Evolutionary conservation across 768 basidiomycete genomes (phyloP).

Genomic region (Calocybe gangraenosa): DNA sequence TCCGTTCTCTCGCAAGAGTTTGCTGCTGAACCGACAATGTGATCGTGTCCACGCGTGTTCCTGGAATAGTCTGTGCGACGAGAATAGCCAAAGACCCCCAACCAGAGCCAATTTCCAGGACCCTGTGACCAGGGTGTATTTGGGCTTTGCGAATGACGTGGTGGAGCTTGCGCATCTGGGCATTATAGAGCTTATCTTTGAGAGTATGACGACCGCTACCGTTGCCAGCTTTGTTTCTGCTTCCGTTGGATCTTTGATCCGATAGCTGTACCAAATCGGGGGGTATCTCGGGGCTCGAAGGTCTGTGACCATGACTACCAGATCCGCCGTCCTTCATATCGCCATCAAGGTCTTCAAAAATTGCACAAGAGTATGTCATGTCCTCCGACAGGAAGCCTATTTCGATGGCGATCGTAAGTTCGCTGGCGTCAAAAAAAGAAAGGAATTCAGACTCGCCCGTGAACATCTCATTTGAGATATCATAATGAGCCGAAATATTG

Average conservation of each 20-base stretch:
- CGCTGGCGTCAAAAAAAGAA: background rate
- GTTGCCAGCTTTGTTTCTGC: background rate
- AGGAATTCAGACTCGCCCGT: constrained; percentile 32
- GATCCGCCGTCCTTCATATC: constrained; percentile 43
- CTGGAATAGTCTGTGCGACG: constrained; percentile 49
- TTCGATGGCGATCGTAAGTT: constrained; percentile 1
- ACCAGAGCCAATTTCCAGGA: constrained; percentile 75
- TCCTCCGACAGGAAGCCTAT: constrained; percentile 58
- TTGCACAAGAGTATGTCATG: constrained; percentile 77
- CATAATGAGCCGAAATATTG: constrained; percentile 76
- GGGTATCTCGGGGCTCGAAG: constrained; percentile 14
- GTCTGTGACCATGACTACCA: constrained; percentile 31
- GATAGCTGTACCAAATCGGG: constrained; percentile 8
- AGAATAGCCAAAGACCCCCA: constrained; percentile 74
- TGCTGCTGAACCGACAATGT: constrained; percentile 70
- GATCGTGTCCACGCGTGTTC: constrained; percentile 63
- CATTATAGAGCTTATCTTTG: constrained; percentile 33
- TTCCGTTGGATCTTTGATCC: background rate
- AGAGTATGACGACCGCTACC: background rate
- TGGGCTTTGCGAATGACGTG: constrained; percentile 64
- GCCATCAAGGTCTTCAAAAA: constrained; percentile 60
- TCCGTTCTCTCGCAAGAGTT: constrained; percentile 49
- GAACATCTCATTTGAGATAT: constrained; percentile 77
- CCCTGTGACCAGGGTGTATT: constrained; percentile 50
- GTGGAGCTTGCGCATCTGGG: constrained; percentile 57